Base-by-base conservation (phyloP, 495 filamentous ascomycete species). In the Hyaloscypha hepaticicola region DNA sequence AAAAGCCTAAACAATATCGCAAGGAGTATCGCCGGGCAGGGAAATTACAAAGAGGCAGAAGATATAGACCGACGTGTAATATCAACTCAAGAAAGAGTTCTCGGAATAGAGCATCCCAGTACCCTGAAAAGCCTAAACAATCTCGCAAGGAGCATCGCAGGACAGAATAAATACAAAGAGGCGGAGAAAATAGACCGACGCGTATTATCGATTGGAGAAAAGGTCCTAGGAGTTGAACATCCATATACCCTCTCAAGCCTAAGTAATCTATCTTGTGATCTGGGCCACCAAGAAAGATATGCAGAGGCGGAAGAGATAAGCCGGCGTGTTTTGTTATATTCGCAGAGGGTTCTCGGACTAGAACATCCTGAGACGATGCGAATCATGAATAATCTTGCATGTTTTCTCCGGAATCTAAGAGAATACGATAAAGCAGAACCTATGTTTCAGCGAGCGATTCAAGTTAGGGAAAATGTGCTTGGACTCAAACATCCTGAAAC, bases 181-280 rank as follows among this genome's bases (percentile, higher is more conserved):
- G 48, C 60, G 68, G 12, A 72, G 71, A 22, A 72, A n/a, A 33
- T 74, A 19, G 57, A 72, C 56, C 71, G 62, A 27, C 64, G 64
- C n/a, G 60, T 64, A 1, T 66, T 80, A 24, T 64, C 58, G 19
- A 41, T 67, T 26, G 26, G 70, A n/a, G 73, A 77, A 63, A 63
- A 65, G 45, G 68, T 64, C 22, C 66, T 75, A 45, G 38, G 38
- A 45, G 8, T 45, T 8, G 65, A 76, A 57, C 65, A 77, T 67
- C 64, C 66, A n/a, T 22, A 63, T 57, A 77, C 26, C 38, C 58
- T 68, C 49, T 64, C 4, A 0, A 72, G 68, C 56, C 74, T 74
- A 58, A 64, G 61, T 27, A 72, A 55, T 48, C 69, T 73, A 38
- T 72, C 67, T 7, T 63, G 64, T 7, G 6, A 70, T n/a, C 59